phyloP scores from a whole-genome alignment of 2,329 filamentous ascomycete genomes.

The Botryotinia narcissicola region DNA sequence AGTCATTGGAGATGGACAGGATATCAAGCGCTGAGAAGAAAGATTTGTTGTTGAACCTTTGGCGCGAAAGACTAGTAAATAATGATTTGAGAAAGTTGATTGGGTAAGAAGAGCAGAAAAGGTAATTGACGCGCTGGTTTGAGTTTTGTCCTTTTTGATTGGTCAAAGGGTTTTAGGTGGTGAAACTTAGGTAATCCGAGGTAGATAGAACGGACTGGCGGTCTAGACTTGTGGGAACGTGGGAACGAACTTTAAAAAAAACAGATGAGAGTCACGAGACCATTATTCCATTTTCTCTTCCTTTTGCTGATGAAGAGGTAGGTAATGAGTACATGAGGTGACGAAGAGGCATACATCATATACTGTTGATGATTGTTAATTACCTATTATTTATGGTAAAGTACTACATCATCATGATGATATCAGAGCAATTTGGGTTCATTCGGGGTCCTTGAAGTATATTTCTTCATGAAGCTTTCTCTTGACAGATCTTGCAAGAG shows the following conservation, averaged over 20 bases:
- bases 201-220: not conserved
- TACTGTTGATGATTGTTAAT: not conserved
- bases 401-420: not conserved
- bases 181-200: not conserved
- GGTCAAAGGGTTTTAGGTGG: not conserved
- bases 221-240: not conserved
- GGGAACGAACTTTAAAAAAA: not conserved
- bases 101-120: constrained; percentile 5
- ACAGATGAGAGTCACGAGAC: not conserved
- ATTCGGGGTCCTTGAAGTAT: not conserved
- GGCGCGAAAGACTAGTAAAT: constrained; percentile 7
- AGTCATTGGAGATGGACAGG: constrained; percentile 30
- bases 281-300: not conserved
- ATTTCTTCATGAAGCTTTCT: not conserved
- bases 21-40: constrained; percentile 28
- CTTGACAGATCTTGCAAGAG: not conserved
- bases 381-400: not conserved
- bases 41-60: constrained; percentile 14
- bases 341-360: too few species aligned
- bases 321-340: not conserved
- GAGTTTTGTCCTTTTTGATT: not conserved
- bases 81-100: constrained; percentile 12
- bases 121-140: constrained; percentile 17
- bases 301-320: not conserved
- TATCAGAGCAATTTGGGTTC: not conserved